A percentile compares a stretch with the other conserved stretches of the same genome.
Conservation (phyloP, 1,284 basidiomycete genomes). For the Cutaneotrichosporon dermatis region DNA sequence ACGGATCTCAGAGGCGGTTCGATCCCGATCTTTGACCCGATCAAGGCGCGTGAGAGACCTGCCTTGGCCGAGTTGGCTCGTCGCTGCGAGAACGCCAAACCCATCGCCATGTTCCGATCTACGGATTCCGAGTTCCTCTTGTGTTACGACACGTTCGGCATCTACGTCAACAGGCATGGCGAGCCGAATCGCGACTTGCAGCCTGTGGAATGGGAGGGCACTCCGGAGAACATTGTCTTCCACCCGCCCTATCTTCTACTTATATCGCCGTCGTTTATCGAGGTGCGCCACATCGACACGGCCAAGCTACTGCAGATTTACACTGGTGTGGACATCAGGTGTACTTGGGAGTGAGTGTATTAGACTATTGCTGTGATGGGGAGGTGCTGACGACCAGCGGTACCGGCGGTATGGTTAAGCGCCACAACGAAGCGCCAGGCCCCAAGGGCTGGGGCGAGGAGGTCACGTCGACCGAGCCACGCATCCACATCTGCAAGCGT, state of each 20-base stretch:
- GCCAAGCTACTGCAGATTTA: slow-evolving; percentile 88
- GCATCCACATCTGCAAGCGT: slow-evolving; percentile 47
- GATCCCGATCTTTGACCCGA: slow-evolving; percentile 61
- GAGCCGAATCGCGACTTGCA: slow-evolving; percentile 65
- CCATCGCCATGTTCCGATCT: slow-evolving; percentile 87
- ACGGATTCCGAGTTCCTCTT: slow-evolving; percentile 85
- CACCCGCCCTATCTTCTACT: slow-evolving; percentile 85
- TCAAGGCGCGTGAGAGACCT: slow-evolving; percentile 62
- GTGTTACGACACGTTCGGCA: slow-evolving; percentile 89
- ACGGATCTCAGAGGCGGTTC: slow-evolving; percentile 81
- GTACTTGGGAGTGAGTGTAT: slow-evolving; percentile 65
- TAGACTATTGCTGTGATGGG: no score
- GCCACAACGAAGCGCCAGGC: slow-evolving; percentile 32
- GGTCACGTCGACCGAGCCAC: slow-evolving; percentile 43
- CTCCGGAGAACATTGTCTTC: slow-evolving; percentile 77
- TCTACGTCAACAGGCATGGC: slow-evolving; percentile 61
- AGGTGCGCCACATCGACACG: slow-evolving; percentile 78
- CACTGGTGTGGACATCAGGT: slow-evolving; percentile 70
- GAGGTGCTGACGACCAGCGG: slow-evolving; percentile 7
- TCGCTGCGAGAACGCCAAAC: slow-evolving; percentile 70
- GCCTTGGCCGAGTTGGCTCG: slow-evolving; percentile 67
- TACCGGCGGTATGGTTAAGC: slow-evolving; percentile 37
- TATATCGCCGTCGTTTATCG: slow-evolving; percentile 87
- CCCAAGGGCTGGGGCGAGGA: slow-evolving; percentile 47
- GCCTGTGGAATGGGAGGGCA: slow-evolving; percentile 93